These are phyloP conservation scores for Suillus decipiens DNA, from an alignment of 768 basidiomycete genomes.

Conservation along the genomic window DNA sequence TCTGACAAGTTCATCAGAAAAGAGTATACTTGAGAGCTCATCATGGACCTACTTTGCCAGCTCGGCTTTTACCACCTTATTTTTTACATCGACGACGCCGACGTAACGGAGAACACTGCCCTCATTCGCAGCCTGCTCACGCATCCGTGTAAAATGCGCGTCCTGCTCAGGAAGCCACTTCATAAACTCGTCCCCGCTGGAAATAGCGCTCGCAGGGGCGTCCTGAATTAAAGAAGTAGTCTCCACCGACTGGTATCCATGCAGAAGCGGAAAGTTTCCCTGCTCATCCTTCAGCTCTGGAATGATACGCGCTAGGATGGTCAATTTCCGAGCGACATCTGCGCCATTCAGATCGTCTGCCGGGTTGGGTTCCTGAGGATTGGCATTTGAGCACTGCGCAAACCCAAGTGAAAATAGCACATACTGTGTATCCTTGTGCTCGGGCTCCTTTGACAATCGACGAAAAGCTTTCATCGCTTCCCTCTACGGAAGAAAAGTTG, in stretches of 20 bases:
- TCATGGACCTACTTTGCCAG: conserved; percentile 71
- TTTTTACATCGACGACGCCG: conserved; percentile 84
- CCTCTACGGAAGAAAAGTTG: conserved; percentile 76
- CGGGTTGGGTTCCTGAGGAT: conserved; percentile 88
- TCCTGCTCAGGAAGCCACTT: conserved; percentile 81
- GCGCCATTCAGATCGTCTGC: conserved; percentile 95
- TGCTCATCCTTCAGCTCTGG: conserved; percentile 33
- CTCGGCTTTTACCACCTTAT: conserved; percentile 78
- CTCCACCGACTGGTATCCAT: conserved; percentile 78
- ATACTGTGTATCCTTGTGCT: conserved; percentile 92
- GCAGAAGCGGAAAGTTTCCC: conserved; percentile 45
- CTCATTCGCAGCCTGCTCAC: conserved; percentile 75
- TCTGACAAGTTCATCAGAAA: conserved; percentile 41
- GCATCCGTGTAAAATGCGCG: conserved; percentile 68
- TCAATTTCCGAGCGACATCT: conserved; percentile 96
- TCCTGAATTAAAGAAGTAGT: conserved; percentile 86
- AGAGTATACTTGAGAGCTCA: neutral
- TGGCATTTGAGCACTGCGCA: neutral
- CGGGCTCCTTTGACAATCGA: conserved; percentile 87
- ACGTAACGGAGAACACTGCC: conserved; percentile 92
- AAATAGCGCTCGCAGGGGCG: conserved; percentile 57
- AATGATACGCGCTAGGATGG: conserved; percentile 87
- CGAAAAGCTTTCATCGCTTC: conserved; percentile 78
- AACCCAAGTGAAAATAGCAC: conserved; percentile 15
- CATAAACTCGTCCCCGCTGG: conserved; percentile 83